Evolutionary conservation across 805 yeast genomes (phyloP).

Genomic region (Pichia exigua): DNA sequence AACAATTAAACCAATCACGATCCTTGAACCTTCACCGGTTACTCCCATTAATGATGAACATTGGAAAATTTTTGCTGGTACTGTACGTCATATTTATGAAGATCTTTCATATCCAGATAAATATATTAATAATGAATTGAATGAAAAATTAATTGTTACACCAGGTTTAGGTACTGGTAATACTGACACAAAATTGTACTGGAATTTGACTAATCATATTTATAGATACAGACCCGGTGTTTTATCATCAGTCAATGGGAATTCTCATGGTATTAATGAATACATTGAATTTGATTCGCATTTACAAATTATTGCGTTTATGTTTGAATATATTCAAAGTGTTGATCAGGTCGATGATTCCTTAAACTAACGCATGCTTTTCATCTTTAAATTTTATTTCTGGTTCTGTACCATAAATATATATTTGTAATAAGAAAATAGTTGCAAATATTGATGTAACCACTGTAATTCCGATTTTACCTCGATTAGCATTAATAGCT

Average conservation of each 20-base stretch:
- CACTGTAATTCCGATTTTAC: conserved; percentile 35
- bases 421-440: conserved; percentile 24
- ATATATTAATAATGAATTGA: conserved; percentile 18
- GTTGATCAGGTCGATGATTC: conserved; percentile 25
- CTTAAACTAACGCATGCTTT: neutral
- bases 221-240: conserved; percentile 51
- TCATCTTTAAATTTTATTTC: neutral
- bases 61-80: conserved; percentile 38
- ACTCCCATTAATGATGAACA: conserved; percentile 46
- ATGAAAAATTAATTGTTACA: conserved; percentile 33
- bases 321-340: conserved; percentile 43
- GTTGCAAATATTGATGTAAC: conserved; percentile 29
- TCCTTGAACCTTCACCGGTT: conserved; percentile 42
- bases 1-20: conserved; percentile 12
- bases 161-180: conserved; percentile 62
- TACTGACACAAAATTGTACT: conserved; percentile 60
- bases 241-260: conserved; percentile 30
- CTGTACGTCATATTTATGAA: conserved; percentile 39
- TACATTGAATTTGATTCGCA: conserved; percentile 46
- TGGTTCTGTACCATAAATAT: conserved; percentile 14
- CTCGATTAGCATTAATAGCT: conserved; percentile 33
- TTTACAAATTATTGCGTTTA: conserved; percentile 48
- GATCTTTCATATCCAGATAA: conserved; percentile 32
- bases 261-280: conserved; percentile 63
- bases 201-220: conserved; percentile 52